Evolutionary conservation across 2,329 filamentous ascomycete species (phyloP).

Genomic region (Elsinoe australis): DNA sequence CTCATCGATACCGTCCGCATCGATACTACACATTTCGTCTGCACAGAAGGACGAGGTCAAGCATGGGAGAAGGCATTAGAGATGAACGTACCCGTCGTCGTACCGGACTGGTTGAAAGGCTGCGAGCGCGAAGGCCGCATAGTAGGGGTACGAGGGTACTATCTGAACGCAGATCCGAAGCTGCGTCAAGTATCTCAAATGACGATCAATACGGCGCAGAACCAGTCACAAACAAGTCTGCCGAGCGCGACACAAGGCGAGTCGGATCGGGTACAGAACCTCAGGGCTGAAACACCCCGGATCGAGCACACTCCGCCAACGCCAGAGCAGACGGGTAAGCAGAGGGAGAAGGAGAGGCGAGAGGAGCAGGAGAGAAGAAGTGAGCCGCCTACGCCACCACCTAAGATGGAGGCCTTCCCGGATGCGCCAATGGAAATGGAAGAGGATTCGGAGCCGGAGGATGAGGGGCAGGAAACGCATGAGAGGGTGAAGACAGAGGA

Average conservation of each 20-base stretch:
- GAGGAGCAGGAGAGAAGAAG: slow-evolving; percentile 13
- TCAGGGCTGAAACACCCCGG: slow-evolving; percentile 31
- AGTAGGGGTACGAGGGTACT: slow-evolving; percentile 90
- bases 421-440: slow-evolving; percentile 15
- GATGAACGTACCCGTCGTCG: slow-evolving; percentile 94
- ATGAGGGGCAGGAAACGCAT: slow-evolving; percentile 14
- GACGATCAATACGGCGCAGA: slow-evolving; percentile 22
- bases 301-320: slow-evolving; percentile 47
- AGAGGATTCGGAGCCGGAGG: slow-evolving; percentile 6
- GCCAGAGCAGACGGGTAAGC: slow-evolving; percentile 33
- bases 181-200: slow-evolving; percentile 46
- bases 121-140: slow-evolving; percentile 90
- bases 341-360: slow-evolving; percentile 4
- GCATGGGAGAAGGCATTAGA: slow-evolving; percentile 95
- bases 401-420: slow-evolving; percentile 23
- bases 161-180: slow-evolving; percentile 75
- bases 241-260: slow-evolving; percentile 24
- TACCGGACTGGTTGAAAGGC: slow-evolving; percentile 95
- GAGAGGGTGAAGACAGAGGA: neutral
- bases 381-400: slow-evolving; percentile 26
- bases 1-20: slow-evolving; percentile 84
- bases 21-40: slow-evolving; percentile 97
- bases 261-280: slow-evolving; percentile 24
- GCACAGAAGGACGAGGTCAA: slow-evolving; percentile 80
- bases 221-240: slow-evolving; percentile 17